Percentiles rank a stretch among this genome's conserved stretches.
Evolutionary conservation across 2,329 filamentous ascomycete genomes (phyloP).

Genomic region (Colletotrichum gigasporum): DNA sequence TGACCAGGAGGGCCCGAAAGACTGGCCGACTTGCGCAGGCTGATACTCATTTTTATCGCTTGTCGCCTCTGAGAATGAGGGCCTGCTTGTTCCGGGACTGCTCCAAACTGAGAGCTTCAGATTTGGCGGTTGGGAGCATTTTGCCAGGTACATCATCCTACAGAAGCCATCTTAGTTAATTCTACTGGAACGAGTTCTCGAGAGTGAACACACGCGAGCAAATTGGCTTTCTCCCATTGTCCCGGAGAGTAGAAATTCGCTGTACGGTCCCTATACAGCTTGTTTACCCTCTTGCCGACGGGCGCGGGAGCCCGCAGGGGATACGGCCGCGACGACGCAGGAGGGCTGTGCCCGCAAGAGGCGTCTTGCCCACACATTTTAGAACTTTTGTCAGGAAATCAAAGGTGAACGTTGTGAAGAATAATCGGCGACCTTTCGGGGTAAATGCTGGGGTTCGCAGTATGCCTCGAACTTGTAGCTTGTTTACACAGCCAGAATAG

Average conservation of each 20-base stretch:
- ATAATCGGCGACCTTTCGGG: no score
- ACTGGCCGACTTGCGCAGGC: constrained; percentile 60
- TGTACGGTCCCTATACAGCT: constrained; percentile 32
- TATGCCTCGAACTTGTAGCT: no score
- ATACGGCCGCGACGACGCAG: constrained; percentile 23
- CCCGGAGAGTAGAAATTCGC: constrained; percentile 35
- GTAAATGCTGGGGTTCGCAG: no score
- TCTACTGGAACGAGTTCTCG: neutral
- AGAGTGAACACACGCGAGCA: constrained; percentile 26
- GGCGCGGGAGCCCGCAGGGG: constrained; percentile 18
- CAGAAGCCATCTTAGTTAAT: neutral
- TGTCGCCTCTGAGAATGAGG: constrained; percentile 30
- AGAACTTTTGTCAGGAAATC: no score
- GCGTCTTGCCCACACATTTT: constrained; percentile 14
- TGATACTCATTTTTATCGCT: constrained; percentile 26
- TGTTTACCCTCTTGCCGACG: constrained; percentile 24
- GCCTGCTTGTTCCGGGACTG: constrained; percentile 29
- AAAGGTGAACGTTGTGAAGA: no score
- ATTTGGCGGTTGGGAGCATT: constrained; percentile 24
- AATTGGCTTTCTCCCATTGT: constrained; percentile 36
- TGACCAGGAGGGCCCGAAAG: constrained; percentile 75
- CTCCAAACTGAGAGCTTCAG: constrained; percentile 32
- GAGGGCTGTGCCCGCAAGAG: neutral
- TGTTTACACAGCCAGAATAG: no score
- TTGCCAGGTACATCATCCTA: constrained; percentile 31